phyloP scores from a whole-genome alignment of 1,284 basidiomycete genomes.

The Tremellales sp. region DNA sequence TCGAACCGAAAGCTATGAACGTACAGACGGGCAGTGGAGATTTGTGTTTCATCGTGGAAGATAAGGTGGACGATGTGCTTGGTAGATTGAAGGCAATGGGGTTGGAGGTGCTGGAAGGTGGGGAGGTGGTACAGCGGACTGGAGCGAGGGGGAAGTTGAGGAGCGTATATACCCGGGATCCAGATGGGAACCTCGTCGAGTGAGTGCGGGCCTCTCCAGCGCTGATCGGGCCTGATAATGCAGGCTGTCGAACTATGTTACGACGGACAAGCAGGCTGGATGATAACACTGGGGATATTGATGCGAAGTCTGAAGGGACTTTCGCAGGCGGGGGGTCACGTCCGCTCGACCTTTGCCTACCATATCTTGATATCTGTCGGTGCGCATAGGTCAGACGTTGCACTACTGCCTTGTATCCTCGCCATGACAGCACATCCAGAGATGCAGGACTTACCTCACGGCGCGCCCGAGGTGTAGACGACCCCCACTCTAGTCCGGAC shows the following conservation, averaged over 20 bases:
- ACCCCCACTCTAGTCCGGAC: too few relatives aligned
- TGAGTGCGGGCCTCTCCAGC: conserved; percentile 1
- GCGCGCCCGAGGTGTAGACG: too few relatives aligned
- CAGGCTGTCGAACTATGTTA: background rate
- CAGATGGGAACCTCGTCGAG: conserved; percentile 18
- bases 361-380: too few relatives aligned
- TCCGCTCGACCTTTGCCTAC: too few relatives aligned
- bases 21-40: conserved; percentile 8
- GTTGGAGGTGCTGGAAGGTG: conserved; percentile 18
- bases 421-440: too few relatives aligned
- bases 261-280: too few relatives aligned
- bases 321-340: too few relatives aligned
- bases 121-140: conserved; percentile 16
- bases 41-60: conserved; percentile 11
- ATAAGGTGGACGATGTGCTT: conserved; percentile 7
- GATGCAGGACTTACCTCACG: too few relatives aligned
- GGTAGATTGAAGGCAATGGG: conserved; percentile 2
- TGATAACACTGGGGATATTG: too few relatives aligned
- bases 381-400: too few relatives aligned
- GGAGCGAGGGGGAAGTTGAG: conserved; percentile 13
- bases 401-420: too few relatives aligned
- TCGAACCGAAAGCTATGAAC: conserved; percentile 8
- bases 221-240: background rate
- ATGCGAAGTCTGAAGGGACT: too few relatives aligned
- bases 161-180: conserved; percentile 18